A percentile compares a stretch with the other conserved stretches of the same genome.
phyloP scores from a whole-genome alignment of 192 early-diverging fungal genomes.

The Mortierella claussenii region DNA sequence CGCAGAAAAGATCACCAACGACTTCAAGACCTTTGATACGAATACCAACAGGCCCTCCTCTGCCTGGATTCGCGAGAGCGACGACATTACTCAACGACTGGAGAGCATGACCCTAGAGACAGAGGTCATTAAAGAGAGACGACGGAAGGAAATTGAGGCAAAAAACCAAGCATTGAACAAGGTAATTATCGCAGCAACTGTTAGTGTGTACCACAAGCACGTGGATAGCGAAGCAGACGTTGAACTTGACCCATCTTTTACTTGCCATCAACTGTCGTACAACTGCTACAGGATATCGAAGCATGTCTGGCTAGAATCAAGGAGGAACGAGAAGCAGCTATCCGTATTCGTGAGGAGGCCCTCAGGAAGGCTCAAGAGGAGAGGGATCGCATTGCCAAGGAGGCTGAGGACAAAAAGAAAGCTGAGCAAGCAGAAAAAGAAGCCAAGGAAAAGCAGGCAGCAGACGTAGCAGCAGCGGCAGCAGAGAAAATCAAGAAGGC shows the following conservation, averaged over 20 bases:
- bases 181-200: too few relatives aligned
- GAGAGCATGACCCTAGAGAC: constrained; percentile 18
- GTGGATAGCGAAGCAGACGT: too few relatives aligned
- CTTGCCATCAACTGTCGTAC: neutral
- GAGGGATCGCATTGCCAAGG: constrained; percentile 37
- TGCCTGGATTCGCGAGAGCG: neutral
- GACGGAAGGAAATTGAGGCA: constrained; percentile 22
- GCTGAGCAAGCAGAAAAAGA: constrained; percentile 16
- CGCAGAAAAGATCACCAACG: constrained; percentile 19
- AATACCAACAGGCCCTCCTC: neutral
- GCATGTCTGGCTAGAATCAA: constrained; percentile 17
- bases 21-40: constrained; percentile 9
- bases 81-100: constrained; percentile 22
- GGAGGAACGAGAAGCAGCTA: constrained; percentile 31
- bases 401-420: constrained; percentile 22
- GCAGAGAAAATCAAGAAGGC: constrained; percentile 37
- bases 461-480: constrained; percentile 21
- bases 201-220: too few relatives aligned
- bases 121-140: constrained; percentile 29
- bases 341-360: constrained; percentile 3
- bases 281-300: constrained; percentile 17
- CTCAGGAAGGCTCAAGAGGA: constrained; percentile 8
- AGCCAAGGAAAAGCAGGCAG: constrained; percentile 23
- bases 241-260: too few relatives aligned
- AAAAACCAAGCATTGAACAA: constrained; percentile 23